Percentiles rank a stretch among this genome's conserved stretches.
Conservation (phyloP, 2,329 filamentous ascomycete genomes). For the Thielaviopsis ethacetica region DNA sequence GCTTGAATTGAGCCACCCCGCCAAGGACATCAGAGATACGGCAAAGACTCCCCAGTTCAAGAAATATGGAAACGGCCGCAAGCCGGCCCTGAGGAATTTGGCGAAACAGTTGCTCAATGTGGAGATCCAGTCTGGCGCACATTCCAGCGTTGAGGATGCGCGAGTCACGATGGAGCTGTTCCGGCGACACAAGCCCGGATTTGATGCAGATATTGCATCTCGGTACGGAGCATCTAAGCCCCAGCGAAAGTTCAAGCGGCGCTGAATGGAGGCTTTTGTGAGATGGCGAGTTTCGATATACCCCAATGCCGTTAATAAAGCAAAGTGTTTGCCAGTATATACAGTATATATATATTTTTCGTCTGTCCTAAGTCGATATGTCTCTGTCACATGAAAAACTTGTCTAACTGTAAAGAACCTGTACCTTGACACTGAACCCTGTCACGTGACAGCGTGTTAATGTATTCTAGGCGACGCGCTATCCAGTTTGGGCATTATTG, state of each 20-base stretch:
- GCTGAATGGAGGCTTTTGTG: not conserved
- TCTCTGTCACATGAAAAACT: not conserved
- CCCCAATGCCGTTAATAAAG: not conserved
- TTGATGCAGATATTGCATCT: slow-evolving; percentile 65
- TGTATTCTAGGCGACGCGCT: not conserved
- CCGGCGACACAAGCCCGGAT: slow-evolving; percentile 62
- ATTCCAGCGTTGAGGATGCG: slow-evolving; percentile 64
- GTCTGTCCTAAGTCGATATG: not conserved
- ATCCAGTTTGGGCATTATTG: not conserved
- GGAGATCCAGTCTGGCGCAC: slow-evolving; percentile 46
- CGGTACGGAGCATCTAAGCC: slow-evolving; percentile 28
- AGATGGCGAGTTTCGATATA: no score
- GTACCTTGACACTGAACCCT: not conserved
- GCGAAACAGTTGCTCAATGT: slow-evolving; percentile 40
- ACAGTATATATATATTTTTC: no score
- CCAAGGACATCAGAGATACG: slow-evolving; percentile 69
- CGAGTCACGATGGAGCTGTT: slow-evolving; percentile 83
- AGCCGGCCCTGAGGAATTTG: slow-evolving; percentile 47
- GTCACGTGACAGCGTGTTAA: slow-evolving; percentile 4
- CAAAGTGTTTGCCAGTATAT: not conserved
- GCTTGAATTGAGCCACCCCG: slow-evolving; percentile 63
- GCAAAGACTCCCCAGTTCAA: slow-evolving; percentile 60
- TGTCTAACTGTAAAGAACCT: not conserved
- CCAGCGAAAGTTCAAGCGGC: slow-evolving; percentile 18
- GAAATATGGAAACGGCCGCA: slow-evolving; percentile 48